Conservation (phyloP, 2,329 filamentous ascomycete species). For the Fusarium scirpi region DNA sequence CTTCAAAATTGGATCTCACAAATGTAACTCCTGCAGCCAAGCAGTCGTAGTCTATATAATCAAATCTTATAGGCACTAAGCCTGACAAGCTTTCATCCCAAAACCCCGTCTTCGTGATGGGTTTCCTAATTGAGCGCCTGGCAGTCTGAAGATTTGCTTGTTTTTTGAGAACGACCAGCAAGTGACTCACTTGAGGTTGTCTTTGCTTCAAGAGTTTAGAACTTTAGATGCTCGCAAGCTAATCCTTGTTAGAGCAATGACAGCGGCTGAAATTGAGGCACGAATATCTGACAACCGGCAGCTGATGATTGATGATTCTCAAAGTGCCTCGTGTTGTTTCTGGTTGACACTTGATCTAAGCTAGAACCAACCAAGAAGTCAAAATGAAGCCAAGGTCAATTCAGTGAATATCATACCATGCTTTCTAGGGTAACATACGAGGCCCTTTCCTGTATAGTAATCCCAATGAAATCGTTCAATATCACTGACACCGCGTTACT, state of each 20-base stretch:
- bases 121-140: background rate
- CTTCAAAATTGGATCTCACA: constrained; percentile 12
- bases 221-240: constrained; percentile 10
- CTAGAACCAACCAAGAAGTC: background rate
- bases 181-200: background rate
- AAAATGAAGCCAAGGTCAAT: background rate
- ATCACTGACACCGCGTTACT: background rate
- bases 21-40: constrained; percentile 21
- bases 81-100: constrained; percentile 8
- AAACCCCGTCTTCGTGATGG: background rate
- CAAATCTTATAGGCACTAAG: constrained; percentile 4
- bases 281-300: background rate
- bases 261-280: background rate
- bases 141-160: background rate
- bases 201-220: background rate
- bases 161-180: background rate
- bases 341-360: background rate
- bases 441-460: no score
- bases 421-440: background rate
- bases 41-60: constrained; percentile 1
- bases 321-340: constrained; percentile 1
- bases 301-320: background rate
- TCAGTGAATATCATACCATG: background rate
- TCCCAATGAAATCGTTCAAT: background rate
- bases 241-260: background rate